These are phyloP conservation scores for Melampsora occidentalis DNA, from an alignment of 1,284 basidiomycete genomes.

Conservation along the genomic window DNA sequence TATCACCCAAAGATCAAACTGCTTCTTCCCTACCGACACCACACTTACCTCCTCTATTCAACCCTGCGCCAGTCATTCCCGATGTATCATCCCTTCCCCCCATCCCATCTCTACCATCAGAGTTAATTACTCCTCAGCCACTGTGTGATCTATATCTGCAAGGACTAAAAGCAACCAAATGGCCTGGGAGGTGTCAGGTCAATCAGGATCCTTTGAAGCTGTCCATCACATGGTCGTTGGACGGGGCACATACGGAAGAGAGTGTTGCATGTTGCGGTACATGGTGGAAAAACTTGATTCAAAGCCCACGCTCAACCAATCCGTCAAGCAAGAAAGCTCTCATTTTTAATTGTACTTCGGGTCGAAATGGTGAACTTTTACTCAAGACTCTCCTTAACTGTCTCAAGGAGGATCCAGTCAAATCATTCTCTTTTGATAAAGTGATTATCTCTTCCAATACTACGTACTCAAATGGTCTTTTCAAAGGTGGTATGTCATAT, in stretches of 20 bases:
- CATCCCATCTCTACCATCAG: conserved; percentile 9
- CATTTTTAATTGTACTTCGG: conserved; percentile 94
- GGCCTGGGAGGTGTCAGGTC: conserved; percentile 96
- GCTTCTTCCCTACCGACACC: conserved; percentile 1
- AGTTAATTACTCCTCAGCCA: conserved; percentile 43
- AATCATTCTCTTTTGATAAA: conserved; percentile 66
- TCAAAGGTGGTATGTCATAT: conserved; percentile 48
- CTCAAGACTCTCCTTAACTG: conserved; percentile 63
- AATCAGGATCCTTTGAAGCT: conserved; percentile 61
- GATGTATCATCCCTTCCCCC: background rate
- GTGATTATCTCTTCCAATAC: conserved; percentile 95
- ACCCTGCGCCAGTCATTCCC: background rate
- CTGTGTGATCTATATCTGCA: conserved; percentile 62
- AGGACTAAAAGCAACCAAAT: conserved; percentile 70
- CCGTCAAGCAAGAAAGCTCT: conserved; percentile 54
- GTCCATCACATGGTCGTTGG: conserved; percentile 59
- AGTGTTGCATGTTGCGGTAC: conserved; percentile 79
- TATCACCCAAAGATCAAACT: conserved; percentile 6
- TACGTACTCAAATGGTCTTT: conserved; percentile 82
- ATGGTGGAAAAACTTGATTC: conserved; percentile 62
- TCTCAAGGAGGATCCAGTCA: conserved; percentile 49
- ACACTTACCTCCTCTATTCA: conserved; percentile 44
- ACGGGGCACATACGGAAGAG: conserved; percentile 64
- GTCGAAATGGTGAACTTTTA: conserved; percentile 74
- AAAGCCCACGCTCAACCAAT: background rate